Conservation (phyloP, 331 rosid species). For the Malus hybrid region DNA sequence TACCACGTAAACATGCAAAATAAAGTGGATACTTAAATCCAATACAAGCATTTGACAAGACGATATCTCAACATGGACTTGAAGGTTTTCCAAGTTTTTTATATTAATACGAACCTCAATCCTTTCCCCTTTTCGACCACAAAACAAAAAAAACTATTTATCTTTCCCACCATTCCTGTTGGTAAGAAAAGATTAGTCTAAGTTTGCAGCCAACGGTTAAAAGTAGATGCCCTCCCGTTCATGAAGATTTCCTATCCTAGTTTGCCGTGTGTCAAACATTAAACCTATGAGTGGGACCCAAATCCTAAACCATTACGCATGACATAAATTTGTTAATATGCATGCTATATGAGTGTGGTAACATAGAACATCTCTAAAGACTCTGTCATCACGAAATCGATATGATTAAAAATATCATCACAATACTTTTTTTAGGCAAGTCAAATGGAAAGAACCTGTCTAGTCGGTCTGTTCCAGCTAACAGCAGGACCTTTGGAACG, state of each 20-base stretch:
- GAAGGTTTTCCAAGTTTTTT: neutral
- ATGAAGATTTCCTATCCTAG: neutral
- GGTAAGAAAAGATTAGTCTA: neutral
- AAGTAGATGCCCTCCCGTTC: neutral
- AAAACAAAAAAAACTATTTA: too few species aligned
- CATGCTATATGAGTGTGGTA: neutral
- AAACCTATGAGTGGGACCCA: neutral
- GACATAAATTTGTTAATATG: neutral
- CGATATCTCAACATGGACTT: neutral
- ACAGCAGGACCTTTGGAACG: conserved; percentile 78
- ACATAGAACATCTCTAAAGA: neutral
- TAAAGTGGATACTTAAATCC: neutral
- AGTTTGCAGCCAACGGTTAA: neutral
- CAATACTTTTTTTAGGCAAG: neutral
- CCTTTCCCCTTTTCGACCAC: neutral
- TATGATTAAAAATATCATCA: neutral
- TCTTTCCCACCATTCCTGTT: neutral
- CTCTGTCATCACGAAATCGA: neutral
- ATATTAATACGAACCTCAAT: neutral
- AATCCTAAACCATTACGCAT: neutral
- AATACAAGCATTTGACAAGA: neutral
- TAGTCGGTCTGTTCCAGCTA: conserved; percentile 95
- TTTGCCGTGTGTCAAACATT: neutral
- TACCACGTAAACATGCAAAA: neutral
- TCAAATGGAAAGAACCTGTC: conserved; percentile 53